Evolutionary conservation across 768 basidiomycete species (phyloP), one percentile per base, ranked within the genome.

Genomic region (Mycena rosella): DNA sequence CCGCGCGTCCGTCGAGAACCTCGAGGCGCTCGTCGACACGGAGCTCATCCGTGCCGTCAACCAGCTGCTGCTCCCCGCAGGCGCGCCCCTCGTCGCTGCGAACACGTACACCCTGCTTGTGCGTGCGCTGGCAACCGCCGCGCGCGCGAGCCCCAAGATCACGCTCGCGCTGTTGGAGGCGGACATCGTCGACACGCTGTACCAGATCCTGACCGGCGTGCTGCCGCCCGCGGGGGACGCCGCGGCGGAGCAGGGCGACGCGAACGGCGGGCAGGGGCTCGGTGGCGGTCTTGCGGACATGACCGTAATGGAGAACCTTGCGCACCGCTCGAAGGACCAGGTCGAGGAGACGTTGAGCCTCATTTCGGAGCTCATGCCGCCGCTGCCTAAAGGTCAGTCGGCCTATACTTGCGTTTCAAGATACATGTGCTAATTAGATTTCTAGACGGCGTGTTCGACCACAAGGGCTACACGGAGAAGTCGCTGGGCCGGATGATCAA

Each of bases 221-320:
- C 77, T 97, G 2, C 96, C 97, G 9, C 89, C 95, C 2, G 75
- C 86, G 3, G 81, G 83, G 34, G 81, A 83, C 44, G 79, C 76
- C 32, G 86, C 83, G 29, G 82, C 86, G 49, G 89, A 91, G 65
- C 89, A 92, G 76, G 91, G 90, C 6, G 85, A 84, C 68, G 85
- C 87, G 0, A 78, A 71, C 9, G 84, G 83, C 29, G 91, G 92
- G 0, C 94, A 96, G 78, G 94, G 94, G 14, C 80, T 96, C 1
- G 93, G 94, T 30, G 95, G 94, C 49, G 94, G 95, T 30, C 80
- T 96, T 5, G 96, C 95, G 20, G 96, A 98, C 76, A 96, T 99
- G 95, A 92, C 95, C 9, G 95, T 99, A 29, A 95, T 98, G 91
- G 95, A 99, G 80, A 99, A 97, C 77, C 82, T 99, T 49, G 96